Conservation (phyloP, 805 yeast species). For the Ogataea pilisensis region DNA sequence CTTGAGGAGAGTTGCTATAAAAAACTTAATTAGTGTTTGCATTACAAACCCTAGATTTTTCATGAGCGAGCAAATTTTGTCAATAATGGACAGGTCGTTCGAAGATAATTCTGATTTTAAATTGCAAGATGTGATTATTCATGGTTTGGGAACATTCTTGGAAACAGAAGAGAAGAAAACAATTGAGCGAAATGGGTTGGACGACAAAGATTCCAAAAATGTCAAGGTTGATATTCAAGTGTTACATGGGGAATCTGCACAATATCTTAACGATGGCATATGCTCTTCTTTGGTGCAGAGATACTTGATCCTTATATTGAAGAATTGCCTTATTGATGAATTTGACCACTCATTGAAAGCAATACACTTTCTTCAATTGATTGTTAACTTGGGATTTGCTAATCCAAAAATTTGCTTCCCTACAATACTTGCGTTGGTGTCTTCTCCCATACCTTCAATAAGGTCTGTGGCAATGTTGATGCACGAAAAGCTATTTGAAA, state of each 20-base stretch:
- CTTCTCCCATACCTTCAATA: constrained; percentile 43
- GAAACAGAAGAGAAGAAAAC: constrained; percentile 50
- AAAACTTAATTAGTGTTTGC: constrained; percentile 56
- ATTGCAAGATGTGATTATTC: constrained; percentile 48
- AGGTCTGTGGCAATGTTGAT: constrained; percentile 46
- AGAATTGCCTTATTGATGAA: constrained; percentile 44
- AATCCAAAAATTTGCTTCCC: constrained; percentile 71
- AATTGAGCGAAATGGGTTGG: constrained; percentile 37
- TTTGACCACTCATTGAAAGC: constrained; percentile 44
- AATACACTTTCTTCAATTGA: constrained; percentile 49
- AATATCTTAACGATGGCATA: constrained; percentile 59
- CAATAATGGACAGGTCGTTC: constrained; percentile 50
- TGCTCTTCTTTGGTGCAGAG: constrained; percentile 71
- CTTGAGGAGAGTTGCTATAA: constrained; percentile 49
- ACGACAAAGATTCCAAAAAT: constrained; percentile 32
- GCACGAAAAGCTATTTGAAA: constrained; percentile 54
- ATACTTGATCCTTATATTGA: constrained; percentile 46
- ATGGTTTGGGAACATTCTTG: constrained; percentile 56
- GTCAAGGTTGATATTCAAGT: constrained; percentile 41
- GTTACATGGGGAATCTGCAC: constrained; percentile 50
- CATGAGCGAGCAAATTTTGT: constrained; percentile 49
- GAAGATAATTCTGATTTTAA: constrained; percentile 29
- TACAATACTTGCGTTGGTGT: constrained; percentile 64
- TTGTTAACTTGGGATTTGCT: constrained; percentile 63
- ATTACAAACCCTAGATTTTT: constrained; percentile 63